Base-by-base conservation (phyloP, 2,329 filamentous ascomycete species). In the Sarocladium brachiariae region DNA sequence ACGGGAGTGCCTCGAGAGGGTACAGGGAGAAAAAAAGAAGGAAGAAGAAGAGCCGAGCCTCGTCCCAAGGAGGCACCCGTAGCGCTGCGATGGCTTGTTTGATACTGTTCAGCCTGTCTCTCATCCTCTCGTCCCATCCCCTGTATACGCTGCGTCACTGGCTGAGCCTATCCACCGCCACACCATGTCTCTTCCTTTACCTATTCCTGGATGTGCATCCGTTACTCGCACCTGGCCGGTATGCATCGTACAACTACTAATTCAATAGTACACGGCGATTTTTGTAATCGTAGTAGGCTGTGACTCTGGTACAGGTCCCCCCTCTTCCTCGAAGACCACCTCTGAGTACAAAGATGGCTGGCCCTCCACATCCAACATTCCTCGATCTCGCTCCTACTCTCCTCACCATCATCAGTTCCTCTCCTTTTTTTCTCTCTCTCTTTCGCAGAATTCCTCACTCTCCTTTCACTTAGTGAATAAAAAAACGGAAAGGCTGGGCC, bases 321-420 rank as follows among this genome's bases (percentile, higher is more conserved):
- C 19, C 37, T 16, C 37, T 7, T 30, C n/a, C n/a, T n/a, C n/a
- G n/a, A 13, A 30, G 27, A 39, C 23, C 3, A n/a, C 19, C 27
- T 11, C 27, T 31, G 31, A 49, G 46, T 49, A 49, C 46, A 49
- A 49, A 49, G 46, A 49, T 49, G 46, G 46, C 46, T 31, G 46
- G 46, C 30, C 27, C 18, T 25, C 33, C 31, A 34, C 47, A 19
- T 27, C 10, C 23, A 34, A 27, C 47, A 37, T 27, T 37, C 27
- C 4, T 39, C 10, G n/a, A 7, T 38, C 41, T n/a, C 18, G 7
- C 31, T 37, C 31, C 25, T 16, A n/a, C 16, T 9, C 23, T 30
- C 27, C 14, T 27, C 27, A 51, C 24, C 27, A 33, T 24, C 46
- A 43, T 23, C 19, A 25, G 16, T n/a, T 25, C 21, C 25, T 24